Evolutionary conservation across 1,139 yeast genomes (phyloP), one percentile per base, ranked within the genome.

Genomic region (Geotrichum phurueaensis): DNA sequence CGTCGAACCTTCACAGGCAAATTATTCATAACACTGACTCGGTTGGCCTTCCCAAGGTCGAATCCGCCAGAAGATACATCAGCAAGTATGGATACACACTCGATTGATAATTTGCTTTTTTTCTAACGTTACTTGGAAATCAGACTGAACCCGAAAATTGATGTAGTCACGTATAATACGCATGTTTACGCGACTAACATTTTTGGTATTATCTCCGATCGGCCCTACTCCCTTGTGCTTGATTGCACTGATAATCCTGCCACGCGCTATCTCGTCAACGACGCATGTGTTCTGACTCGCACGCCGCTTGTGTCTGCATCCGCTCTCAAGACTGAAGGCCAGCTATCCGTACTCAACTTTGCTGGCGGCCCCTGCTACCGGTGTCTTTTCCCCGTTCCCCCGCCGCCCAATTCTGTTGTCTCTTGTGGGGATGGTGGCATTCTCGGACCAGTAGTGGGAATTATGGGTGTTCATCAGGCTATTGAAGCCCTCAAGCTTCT

Each of bases 221-320:
- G 23, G 6, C 22, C 45, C 9, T 89, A 88, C 72, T 97, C 92
- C 70, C 66, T 88, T 51, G 82, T 95, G 2, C 76, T 95, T 29
- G 99, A 95, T 73, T 95, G 99, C 70, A 94, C 99, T 0, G 99
- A 95, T 74, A 85, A 94, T 2, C 98, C 98, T 2, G 83, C 85
- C 29, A 84, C 96, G 0, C 78, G 99, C 64, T 95, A 95, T 71
- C 79, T 95, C 64, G 83, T 94, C 45, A 89, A 90, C 62, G 99
- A 95, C 73, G 89, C 86, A 0, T 85, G 94, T 7, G 96, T 89
- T 0, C 68, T 87, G 0, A 71, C 82, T 1, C 82, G 84, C 0
- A 84, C 83, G 60, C 86, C 97, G 0, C 81, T 95, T 0, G 87
- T 95, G 0, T 89, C 97, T 33, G 99, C 96, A 0, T 89, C 97